Base-by-base conservation (phyloP, 768 basidiomycete genomes). In the Psilocybe azurescens region DNA sequence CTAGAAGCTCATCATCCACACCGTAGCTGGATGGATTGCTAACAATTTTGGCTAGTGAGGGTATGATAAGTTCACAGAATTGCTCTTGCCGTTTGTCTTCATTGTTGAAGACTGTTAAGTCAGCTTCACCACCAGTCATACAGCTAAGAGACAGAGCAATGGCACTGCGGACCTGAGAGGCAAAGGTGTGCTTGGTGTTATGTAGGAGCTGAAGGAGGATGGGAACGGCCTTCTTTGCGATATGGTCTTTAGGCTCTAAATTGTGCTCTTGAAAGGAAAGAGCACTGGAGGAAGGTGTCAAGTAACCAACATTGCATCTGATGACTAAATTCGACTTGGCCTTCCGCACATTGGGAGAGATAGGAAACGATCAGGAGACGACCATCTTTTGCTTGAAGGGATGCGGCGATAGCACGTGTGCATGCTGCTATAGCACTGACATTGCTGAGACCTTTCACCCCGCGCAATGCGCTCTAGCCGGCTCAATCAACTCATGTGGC, bases 251-350 rank as follows among this genome's bases (percentile, higher is more conserved):
- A 10, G 75, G 72, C 3, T 16, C 72, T 72, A 5, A 67, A 65
- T 2, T 74, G 72, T 64, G 75, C 70, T 52, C 74, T 75, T 74
- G 77, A 79, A n/a, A 65, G 67, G 33, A 72, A 64, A 13, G 74
- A 66, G 28, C 75, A 73, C 28, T 77, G 75, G 28, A 76, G 70
- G 54, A 79, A 71, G 29, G 77, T 78, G 53, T 79, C 78, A 2
- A 80, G 69, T 20, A 80, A 66, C 69, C 75, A 78, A 6, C 68
- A 74, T 54, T 77, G 70, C 2, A 73, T 75, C 4, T 70, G 62
- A 38, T 67, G 68, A 9, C 70, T 72, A n/a, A 76, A 67, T 28
- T 73, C 70, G 6, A 62, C 53, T 44, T 74, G 69, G 5, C 72
- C 73, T 13, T 71, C 64, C 14, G 68, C 65, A 55, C 67, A 73